These are phyloP conservation scores for Exophiala sp. DNA, from an alignment of 2,329 filamentous ascomycete genomes.

Conservation along the genomic window DNA sequence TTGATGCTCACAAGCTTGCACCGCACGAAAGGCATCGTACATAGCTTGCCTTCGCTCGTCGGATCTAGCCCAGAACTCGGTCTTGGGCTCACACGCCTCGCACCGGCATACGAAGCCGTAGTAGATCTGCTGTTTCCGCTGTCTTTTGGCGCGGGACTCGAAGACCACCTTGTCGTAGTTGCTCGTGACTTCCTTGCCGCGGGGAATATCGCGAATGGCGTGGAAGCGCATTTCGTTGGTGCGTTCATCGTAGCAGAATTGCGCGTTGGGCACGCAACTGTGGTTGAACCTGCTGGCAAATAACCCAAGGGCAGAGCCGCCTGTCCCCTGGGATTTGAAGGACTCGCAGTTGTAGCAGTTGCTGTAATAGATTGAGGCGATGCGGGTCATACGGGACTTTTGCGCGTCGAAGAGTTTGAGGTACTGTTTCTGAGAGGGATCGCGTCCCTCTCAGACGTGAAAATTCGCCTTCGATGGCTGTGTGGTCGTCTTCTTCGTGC, in stretches of 20 bases:
- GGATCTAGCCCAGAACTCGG: constrained; percentile 24
- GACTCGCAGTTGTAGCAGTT: constrained; percentile 26
- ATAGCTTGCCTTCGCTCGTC: constrained; percentile 25
- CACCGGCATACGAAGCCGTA: constrained; percentile 26
- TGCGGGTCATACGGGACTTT: constrained; percentile 21
- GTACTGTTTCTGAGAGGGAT: constrained; percentile 15
- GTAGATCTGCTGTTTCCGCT: constrained; percentile 20
- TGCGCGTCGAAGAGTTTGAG: constrained; percentile 23
- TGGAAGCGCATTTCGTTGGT: constrained; percentile 20
- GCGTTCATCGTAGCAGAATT: constrained; percentile 21
- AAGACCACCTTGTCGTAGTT: constrained; percentile 26
- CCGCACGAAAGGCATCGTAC: constrained; percentile 13
- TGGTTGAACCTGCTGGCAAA: constrained; percentile 26
- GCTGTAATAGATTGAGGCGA: constrained; percentile 26
- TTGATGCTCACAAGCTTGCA: constrained; percentile 15
- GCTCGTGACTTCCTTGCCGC: constrained; percentile 22
- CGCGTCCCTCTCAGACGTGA: constrained; percentile 5
- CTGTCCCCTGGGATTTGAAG: constrained; percentile 8
- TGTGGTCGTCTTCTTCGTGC: constrained; percentile 14
- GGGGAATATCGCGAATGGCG: constrained; percentile 23
- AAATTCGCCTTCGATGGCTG: constrained; percentile 15
- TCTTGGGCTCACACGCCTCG: constrained; percentile 23
- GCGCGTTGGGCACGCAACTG: constrained; percentile 25
- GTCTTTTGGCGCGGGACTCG: constrained; percentile 5
- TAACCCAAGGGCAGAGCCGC: constrained; percentile 23